These are phyloP conservation scores for Mucor irregularis DNA, from an alignment of 371 early-diverging fungal genomes.

Conservation along the genomic window DNA sequence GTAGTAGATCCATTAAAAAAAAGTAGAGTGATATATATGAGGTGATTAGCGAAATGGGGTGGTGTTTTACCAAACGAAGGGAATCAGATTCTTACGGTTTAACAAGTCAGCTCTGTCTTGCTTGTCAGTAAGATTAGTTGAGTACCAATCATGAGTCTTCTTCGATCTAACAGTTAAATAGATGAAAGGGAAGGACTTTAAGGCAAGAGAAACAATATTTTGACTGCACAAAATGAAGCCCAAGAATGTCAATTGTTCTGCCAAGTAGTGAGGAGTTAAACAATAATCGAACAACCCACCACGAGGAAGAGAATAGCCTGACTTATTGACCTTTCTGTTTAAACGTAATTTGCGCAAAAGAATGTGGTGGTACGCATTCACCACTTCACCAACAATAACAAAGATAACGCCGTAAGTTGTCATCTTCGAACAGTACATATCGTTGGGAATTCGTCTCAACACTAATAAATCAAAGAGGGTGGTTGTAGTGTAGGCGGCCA, in stretches of 20 bases:
- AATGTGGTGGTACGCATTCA: constrained; percentile 15
- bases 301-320: constrained; percentile 14
- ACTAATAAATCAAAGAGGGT: constrained; percentile 15
- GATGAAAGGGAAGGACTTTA: constrained; percentile 27
- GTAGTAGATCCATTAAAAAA: no score
- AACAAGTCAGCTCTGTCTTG: constrained; percentile 5
- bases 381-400: constrained; percentile 4
- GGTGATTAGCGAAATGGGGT: no score
- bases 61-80: constrained; percentile 28
- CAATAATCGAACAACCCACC: constrained; percentile 27
- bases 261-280: constrained; percentile 26
- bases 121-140: not conserved
- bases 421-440: not conserved
- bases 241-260: constrained; percentile 25
- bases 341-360: constrained; percentile 11
- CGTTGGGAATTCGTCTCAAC: not conserved
- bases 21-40: no score
- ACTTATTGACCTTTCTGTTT: not conserved
- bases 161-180: constrained; percentile 27
- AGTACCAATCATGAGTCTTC: constrained; percentile 28
- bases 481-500: constrained; percentile 5
- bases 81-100: constrained; percentile 20
- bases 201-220: constrained; percentile 18
- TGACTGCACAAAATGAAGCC: constrained; percentile 28
- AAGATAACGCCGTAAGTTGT: not conserved